These are phyloP conservation scores for Rhododendron williamsianum DNA, from an alignment of 148 eudicot species.

Conservation along the genomic window DNA sequence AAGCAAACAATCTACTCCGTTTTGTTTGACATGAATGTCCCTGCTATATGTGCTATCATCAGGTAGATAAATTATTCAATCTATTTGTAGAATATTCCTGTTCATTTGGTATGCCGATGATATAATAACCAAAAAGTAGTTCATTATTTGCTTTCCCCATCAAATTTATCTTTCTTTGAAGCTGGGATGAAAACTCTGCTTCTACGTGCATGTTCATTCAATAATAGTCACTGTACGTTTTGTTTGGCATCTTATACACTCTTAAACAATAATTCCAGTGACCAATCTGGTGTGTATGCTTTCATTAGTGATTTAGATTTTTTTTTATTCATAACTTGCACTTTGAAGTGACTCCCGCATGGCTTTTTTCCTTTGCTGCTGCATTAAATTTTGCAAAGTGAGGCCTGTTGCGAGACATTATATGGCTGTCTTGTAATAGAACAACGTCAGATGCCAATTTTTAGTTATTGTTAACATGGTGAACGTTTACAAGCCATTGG, in stretches of 20 bases:
- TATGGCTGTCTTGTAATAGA: not conserved
- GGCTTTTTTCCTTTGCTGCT: not conserved
- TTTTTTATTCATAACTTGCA: not conserved
- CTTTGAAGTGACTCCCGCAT: not conserved
- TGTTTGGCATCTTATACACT: not conserved
- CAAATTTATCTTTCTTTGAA: not conserved
- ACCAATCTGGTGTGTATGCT: not conserved
- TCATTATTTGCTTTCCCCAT: not conserved
- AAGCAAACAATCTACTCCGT: slow-evolving; percentile 71
- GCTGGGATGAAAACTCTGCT: slow-evolving; percentile 1
- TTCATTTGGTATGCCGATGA: not conserved
- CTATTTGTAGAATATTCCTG: not conserved
- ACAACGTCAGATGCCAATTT: not conserved
- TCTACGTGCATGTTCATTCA: not conserved
- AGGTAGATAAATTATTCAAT: slow-evolving; percentile 34
- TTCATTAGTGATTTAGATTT: not conserved
- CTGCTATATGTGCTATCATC: slow-evolving; percentile 88
- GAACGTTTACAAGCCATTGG: not conserved
- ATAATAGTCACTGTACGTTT: not conserved
- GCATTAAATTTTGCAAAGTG: not conserved
- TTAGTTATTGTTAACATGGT: not conserved
- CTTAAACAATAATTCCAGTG: not conserved
- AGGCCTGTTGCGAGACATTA: not conserved
- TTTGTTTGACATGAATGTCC: slow-evolving; percentile 83
- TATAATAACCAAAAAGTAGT: not conserved